Base-by-base conservation (phyloP, 2,329 filamentous ascomycete species). In the Hyphodiscus sp. region DNA sequence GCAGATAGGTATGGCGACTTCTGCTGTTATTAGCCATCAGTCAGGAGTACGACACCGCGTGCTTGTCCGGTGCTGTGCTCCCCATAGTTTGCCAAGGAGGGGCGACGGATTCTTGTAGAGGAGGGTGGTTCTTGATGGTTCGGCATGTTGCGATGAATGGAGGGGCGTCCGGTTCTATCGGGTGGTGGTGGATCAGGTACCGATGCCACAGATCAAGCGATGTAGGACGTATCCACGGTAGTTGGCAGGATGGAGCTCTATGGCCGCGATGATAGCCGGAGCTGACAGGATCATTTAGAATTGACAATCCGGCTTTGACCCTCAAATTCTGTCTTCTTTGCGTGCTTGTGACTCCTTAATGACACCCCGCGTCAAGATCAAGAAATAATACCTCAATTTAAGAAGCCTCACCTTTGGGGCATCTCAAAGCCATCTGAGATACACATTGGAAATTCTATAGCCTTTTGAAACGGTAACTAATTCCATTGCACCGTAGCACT, bases 301-400 rank as follows among this genome's bases (percentile, higher is more conserved):
- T 18, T n/a, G 30, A 50, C 41, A n/a, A 50, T 33, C 13, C 41
- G 48, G 48, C 48, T 50, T 50, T 44, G 18, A 18, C 45, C 26
- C 20, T 45, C 42, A 38, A 15, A 15, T 13, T 38, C 4, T n/a
- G 33, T 13, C 13, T 38, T 10, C 33, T 38, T 38, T 38, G 11
- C 11, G 4, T 38, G 33, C 11, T 15, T 38, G 33, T 38, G 33
- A 38, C 16, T 38, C 13, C 33, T 4, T 38, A n/a, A 38, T 38
- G 33, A 38, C 5, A 2, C 16, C 33, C 33, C 23, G 8, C 23
- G 23, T 26, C 23, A 26, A 26, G 8, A 26, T n/a, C n/a, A n/a
- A n/a, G n/a, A n/a, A n/a, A n/a, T n/a, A n/a, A n/a, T n/a, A n/a
- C n/a, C n/a, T n/a, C n/a, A n/a, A n/a, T n/a, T n/a, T n/a, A n/a